These are phyloP conservation scores for Acer saccharum DNA, from an alignment of 345 rosid species.

Conservation along the genomic window DNA sequence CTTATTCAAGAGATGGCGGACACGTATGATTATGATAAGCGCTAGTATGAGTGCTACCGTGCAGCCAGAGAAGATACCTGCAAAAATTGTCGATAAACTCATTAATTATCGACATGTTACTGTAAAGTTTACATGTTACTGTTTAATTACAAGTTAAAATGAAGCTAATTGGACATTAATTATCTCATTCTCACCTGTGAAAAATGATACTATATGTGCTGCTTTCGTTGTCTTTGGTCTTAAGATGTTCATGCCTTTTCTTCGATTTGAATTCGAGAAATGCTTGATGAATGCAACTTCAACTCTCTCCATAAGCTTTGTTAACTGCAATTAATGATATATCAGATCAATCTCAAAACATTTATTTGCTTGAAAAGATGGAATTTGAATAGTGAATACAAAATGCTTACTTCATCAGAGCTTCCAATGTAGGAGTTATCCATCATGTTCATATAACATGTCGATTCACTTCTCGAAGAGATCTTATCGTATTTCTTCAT, in stretches of 20 bases:
- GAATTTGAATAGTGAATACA: too few relatives aligned
- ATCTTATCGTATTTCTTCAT: slow-evolving; percentile 55
- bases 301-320: slow-evolving; percentile 16
- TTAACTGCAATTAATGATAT: background rate
- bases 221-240: slow-evolving; percentile 8
- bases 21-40: background rate
- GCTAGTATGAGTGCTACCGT: background rate
- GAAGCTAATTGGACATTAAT: background rate
- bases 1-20: background rate
- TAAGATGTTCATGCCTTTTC: slow-evolving; percentile 10
- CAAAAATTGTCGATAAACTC: too few relatives aligned
- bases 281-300: slow-evolving; percentile 20
- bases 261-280: slow-evolving; percentile 14
- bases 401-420: slow-evolving; percentile 20
- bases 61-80: slow-evolving; percentile 13
- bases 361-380: too few relatives aligned
- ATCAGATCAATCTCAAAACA: too few relatives aligned
- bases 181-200: background rate
- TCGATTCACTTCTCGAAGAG: slow-evolving; percentile 37
- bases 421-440: slow-evolving; percentile 45
- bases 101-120: too few relatives aligned
- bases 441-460: slow-evolving; percentile 42
- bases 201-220: slow-evolving; percentile 5
- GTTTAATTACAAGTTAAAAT: too few relatives aligned
- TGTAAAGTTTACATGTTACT: too few relatives aligned